A percentile compares a stretch with the other conserved stretches of the same genome.
Conservation (phyloP, 2,329 filamentous ascomycete genomes). For the Fusarium dimerum region DNA sequence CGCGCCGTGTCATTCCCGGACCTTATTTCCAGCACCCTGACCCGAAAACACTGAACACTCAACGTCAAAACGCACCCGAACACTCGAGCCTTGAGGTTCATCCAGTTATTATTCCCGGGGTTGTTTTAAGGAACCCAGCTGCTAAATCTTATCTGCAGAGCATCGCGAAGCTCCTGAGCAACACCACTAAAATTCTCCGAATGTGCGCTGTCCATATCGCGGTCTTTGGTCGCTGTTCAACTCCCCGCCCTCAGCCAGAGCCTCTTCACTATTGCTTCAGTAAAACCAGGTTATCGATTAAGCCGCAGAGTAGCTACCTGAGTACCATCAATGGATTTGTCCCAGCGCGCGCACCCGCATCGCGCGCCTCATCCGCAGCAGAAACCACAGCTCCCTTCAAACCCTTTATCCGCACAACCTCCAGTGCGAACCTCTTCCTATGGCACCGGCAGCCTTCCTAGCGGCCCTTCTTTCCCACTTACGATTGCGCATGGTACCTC, state of each 20-base stretch:
- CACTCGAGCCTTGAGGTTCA: constrained; percentile 6
- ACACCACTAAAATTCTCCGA: neutral
- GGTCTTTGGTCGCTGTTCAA: neutral
- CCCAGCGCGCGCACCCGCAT: constrained; percentile 30
- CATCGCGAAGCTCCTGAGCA: neutral
- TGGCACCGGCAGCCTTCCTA: constrained; percentile 14
- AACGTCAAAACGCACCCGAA: constrained; percentile 11
- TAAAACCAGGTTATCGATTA: constrained; percentile 6
- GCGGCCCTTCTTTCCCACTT: constrained; percentile 15
- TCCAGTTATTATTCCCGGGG: constrained; percentile 7
- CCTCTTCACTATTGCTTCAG: constrained; percentile 9
- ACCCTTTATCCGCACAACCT: constrained; percentile 20
- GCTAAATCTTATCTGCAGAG: neutral
- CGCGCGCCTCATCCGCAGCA: constrained; percentile 17
- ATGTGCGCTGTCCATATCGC: neutral
- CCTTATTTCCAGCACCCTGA: constrained; percentile 35
- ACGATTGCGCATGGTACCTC: constrained; percentile 20
- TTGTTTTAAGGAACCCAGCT: constrained; percentile 15
- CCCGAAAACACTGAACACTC: constrained; percentile 14
- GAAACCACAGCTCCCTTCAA: constrained; percentile 15
- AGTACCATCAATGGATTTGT: constrained; percentile 28
- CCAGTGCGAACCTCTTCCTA: constrained; percentile 22
- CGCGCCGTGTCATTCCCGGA: constrained; percentile 10
- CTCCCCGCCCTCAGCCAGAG: neutral
- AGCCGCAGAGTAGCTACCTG: constrained; percentile 6